phyloP scores from a whole-genome alignment of 768 basidiomycete genomes.

The Agaricus blazei region DNA sequence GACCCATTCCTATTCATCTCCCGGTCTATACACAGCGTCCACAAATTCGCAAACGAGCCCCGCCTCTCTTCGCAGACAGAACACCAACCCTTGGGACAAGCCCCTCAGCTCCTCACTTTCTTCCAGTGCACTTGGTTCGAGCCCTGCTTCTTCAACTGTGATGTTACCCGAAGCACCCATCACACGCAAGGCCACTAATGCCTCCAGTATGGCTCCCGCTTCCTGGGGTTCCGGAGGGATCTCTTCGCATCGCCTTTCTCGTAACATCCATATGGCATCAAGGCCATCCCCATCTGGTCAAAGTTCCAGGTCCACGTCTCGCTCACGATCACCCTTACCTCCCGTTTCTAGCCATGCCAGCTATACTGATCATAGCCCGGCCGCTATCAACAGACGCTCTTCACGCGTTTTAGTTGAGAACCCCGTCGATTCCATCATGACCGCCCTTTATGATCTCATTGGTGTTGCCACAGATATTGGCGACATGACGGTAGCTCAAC shows the following conservation, averaged over 20 bases:
- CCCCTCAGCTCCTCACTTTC: conserved; percentile 51
- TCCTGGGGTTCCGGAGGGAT: conserved; percentile 52
- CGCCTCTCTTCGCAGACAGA: conserved; percentile 61
- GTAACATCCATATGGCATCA: conserved; percentile 73
- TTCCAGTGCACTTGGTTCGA: conserved; percentile 50
- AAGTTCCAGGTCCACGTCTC: conserved; percentile 90
- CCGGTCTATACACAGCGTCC: conserved; percentile 59
- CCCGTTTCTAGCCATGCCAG: conserved; percentile 57
- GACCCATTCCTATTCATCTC: conserved; percentile 50
- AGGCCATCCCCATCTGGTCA: conserved; percentile 67
- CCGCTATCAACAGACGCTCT: conserved; percentile 61
- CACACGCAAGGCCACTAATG: conserved; percentile 57
- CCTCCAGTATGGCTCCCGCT: conserved; percentile 35
- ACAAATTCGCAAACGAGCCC: conserved; percentile 64
- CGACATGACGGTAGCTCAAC: conserved; percentile 83
- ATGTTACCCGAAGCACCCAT: conserved; percentile 60
- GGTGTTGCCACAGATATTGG: conserved; percentile 88
- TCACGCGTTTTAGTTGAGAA: conserved; percentile 83
- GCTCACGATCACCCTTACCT: conserved; percentile 90
- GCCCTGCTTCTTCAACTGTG: conserved; percentile 55
- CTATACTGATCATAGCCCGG: conserved; percentile 54
- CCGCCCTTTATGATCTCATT: conserved; percentile 87
- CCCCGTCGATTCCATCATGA: conserved; percentile 86
- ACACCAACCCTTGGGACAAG: conserved; percentile 63
- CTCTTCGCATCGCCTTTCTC: conserved; percentile 77